Evolutionary conservation across 2,329 filamentous ascomycete species (phyloP), one percentile per base, ranked within the genome.

Genomic region (Arthrobotrys sphaeroides): DNA sequence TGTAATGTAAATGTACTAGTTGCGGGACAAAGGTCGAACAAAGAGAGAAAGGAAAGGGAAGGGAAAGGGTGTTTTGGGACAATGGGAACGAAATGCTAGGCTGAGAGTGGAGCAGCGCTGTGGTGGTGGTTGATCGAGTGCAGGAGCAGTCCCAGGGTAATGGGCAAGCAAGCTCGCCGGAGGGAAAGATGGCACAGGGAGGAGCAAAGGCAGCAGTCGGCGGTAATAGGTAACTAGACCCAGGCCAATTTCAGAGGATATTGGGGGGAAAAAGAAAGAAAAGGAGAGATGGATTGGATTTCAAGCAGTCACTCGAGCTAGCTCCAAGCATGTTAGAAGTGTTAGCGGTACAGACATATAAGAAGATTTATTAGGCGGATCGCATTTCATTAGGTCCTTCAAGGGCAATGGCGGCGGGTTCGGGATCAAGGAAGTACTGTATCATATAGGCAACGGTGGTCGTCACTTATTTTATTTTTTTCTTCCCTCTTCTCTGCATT

Each of bases 151-250:
- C 49, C 67, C 67, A 72, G 67, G 67, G 67, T 65, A 57, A 13
- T 57, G 67, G 67, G 59, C 40, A 36, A 57, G 45, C 22, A 47
- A 31, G 53, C 62, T 59, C 31, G 53, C 53, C 38, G 55, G 43
- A 51, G 31, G 28, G 53, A 51, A 59, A 43, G 51, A 51, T 38
- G 40, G 55, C 65, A 51, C 65, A 51, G 65, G 65, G 42, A 26
- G 62, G 36, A 69, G n/a, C n/a, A n/a, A 61, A 70, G 55, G 66
- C 57, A 68, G 69, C 69, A 67, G 28, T 59, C 55, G 72, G 72
- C 64, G 49, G 64, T 22, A 69, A 68, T 64, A 62, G 67, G 70
- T 62, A 68, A 57, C 33, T 64, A 65, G 43, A 73, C 33, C 68
- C 68, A 45, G 67, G 45, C 51, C 47, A 51, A 42, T 53, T 67